These are phyloP conservation scores for Lipomyces japonicus DNA, from an alignment of 805 yeast species.

Conservation along the genomic window DNA sequence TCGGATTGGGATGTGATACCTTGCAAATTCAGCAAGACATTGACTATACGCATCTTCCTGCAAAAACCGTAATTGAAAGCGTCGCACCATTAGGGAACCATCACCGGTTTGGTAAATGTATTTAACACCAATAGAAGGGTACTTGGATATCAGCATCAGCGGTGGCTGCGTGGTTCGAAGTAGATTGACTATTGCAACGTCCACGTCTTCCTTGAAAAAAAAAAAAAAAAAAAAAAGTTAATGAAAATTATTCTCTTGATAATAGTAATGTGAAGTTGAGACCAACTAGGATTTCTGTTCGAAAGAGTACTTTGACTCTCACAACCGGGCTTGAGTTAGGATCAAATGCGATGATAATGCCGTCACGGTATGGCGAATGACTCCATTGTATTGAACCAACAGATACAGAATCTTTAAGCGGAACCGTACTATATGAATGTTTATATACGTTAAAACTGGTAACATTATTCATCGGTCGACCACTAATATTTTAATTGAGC, in stretches of 20 bases:
- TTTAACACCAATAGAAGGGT: constrained; percentile 20
- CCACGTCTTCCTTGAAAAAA: constrained; percentile 11
- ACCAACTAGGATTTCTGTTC: constrained; percentile 14
- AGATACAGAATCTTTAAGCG: constrained; percentile 1
- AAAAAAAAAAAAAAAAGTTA: background rate
- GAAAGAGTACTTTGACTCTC: constrained; percentile 11
- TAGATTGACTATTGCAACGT: constrained; percentile 1
- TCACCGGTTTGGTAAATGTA: background rate
- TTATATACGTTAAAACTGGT: constrained; percentile 13
- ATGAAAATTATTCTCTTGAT: background rate
- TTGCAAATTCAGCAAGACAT: constrained; percentile 13
- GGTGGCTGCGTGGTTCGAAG: background rate
- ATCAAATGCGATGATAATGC: constrained; percentile 10
- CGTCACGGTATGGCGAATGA: constrained; percentile 24
- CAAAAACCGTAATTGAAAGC: constrained; percentile 20
- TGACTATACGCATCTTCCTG: constrained; percentile 4
- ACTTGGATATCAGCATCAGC: constrained; percentile 13
- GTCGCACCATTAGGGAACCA: constrained; percentile 11
- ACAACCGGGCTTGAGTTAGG: background rate
- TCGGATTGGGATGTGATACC: background rate
- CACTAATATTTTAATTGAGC: background rate
- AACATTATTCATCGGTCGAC: background rate
- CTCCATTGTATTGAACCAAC: constrained; percentile 15
- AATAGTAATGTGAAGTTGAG: no score
- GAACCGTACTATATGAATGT: constrained; percentile 17